Percentiles rank a stretch among this genome's conserved stretches.
Evolutionary conservation across 192 early-diverging fungal species (phyloP).

Genomic region (Umbelopsis sp.): DNA sequence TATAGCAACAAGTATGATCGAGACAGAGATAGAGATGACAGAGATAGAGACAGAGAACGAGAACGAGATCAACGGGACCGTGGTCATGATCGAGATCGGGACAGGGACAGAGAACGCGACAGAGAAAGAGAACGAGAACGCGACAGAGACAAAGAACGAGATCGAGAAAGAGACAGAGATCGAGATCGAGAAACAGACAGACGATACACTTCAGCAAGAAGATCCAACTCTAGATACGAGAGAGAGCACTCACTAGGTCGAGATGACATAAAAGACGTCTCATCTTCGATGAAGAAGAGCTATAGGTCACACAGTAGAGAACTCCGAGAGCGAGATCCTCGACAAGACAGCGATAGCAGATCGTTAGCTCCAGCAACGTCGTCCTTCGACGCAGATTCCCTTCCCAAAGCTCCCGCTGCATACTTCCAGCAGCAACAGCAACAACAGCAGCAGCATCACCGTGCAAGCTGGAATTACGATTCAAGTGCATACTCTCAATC

Average conservation of each 20-base stretch:
- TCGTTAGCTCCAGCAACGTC: conserved; percentile 7
- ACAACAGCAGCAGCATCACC: conserved; percentile 18
- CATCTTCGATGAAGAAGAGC: background rate
- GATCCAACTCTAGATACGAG: conserved; percentile 20
- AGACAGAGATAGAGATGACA: conserved; percentile 33
- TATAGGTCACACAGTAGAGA: background rate
- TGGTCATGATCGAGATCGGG: conserved; percentile 27
- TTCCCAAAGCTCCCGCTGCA: conserved; percentile 5
- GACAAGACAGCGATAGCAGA: background rate
- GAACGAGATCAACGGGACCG: conserved; percentile 24
- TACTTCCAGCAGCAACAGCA: conserved; percentile 19
- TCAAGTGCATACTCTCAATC: conserved; percentile 21
- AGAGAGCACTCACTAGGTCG: conserved; percentile 21
- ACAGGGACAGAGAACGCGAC: conserved; percentile 28
- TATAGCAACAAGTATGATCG: conserved; percentile 40
- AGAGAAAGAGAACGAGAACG: conserved; percentile 30
- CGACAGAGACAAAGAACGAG: conserved; percentile 30
- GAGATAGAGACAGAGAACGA: conserved; percentile 27
- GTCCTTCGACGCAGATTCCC: conserved; percentile 20
- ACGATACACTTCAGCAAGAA: conserved; percentile 27
- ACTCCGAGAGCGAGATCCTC: background rate
- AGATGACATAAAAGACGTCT: conserved; percentile 16
- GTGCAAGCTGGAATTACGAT: conserved; percentile 27
- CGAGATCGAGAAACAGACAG: conserved; percentile 27
- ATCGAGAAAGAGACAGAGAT: conserved; percentile 32